Evolutionary conservation across 345 rosid genomes (phyloP), one percentile per base, ranked within the genome.

Genomic region (Citrus unshiu): DNA sequence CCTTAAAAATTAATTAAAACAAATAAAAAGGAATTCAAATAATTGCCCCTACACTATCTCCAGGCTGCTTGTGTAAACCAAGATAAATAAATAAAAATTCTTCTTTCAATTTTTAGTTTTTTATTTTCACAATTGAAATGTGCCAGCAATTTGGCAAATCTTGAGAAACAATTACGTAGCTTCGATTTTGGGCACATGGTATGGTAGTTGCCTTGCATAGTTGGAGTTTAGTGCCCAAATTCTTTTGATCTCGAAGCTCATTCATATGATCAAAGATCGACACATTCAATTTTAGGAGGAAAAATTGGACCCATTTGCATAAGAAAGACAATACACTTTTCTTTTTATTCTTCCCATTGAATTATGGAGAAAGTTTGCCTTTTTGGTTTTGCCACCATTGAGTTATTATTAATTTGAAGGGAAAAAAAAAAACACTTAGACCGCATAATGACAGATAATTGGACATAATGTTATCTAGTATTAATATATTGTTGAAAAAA

Each of bases 281-380:
- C 7, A 40, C 0, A 5, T 54, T 54, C 58, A 14, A 40, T 5
- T n/a, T 46, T 7, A 63, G 9, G 46, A 35, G 49, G 4, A 18
- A 24, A 22, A 18, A 32, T 24, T n/a, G 74, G 35, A 32, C 8
- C n/a, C 63, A 68, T 27, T 73, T 56, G 22, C 2, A 2, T 8
- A 7, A 35, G 24, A 49, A 35, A 49, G 43, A 69, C 32, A 62
- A 14, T 24, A 40, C 72, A 29, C 37, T 46, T 21, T 24, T 54
- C 63, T 12, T 32, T 59, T 70, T 75, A 0, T 61, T 61, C 40
- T 61, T 46, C 75, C 51, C 76, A 62, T 75, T 75, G 58, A 75
- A 43, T 34, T 34, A 69, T 60, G 13, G 37, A 43, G 43, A 73
- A 35, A 4, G 29, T 19, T 30, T 19, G 18, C 4, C 61, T 58